A percentile compares a stretch with the other conserved stretches of the same genome.
Conservation (phyloP, 208 protist genomes). For the Acanthamoeba quina region DNA sequence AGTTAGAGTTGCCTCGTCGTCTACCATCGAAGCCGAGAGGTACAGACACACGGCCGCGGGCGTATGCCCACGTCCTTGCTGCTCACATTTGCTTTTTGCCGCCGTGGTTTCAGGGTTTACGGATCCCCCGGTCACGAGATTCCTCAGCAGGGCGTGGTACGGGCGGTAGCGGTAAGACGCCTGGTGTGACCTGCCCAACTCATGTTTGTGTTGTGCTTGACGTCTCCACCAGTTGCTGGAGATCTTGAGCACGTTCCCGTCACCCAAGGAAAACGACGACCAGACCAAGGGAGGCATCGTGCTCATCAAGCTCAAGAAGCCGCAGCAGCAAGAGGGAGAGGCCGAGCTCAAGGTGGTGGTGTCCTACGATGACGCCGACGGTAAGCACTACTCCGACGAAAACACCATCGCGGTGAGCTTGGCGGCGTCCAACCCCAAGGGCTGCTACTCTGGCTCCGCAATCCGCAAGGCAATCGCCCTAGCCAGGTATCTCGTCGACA, state of each 20-base stretch:
- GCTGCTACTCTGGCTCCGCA: background rate
- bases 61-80: background rate
- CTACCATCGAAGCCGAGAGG: background rate
- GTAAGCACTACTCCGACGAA: background rate
- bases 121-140: constrained; percentile 5
- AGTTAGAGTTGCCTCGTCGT: background rate
- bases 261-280: background rate
- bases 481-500: background rate
- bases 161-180: background rate
- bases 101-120: background rate
- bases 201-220: too few relatives aligned
- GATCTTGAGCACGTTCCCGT: background rate
- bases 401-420: background rate
- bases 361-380: background rate
- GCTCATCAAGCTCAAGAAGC: background rate
- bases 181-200: too few relatives aligned
- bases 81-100: background rate
- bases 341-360: background rate
- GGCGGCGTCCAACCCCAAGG: background rate
- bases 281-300: constrained; percentile 11
- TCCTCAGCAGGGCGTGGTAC: background rate
- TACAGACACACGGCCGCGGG: background rate
- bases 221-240: background rate
- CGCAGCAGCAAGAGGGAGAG: background rate
- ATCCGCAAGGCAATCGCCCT: background rate